Conservation (phyloP, 2,329 filamentous ascomycete species). For the Clonostachys chloroleuca region DNA sequence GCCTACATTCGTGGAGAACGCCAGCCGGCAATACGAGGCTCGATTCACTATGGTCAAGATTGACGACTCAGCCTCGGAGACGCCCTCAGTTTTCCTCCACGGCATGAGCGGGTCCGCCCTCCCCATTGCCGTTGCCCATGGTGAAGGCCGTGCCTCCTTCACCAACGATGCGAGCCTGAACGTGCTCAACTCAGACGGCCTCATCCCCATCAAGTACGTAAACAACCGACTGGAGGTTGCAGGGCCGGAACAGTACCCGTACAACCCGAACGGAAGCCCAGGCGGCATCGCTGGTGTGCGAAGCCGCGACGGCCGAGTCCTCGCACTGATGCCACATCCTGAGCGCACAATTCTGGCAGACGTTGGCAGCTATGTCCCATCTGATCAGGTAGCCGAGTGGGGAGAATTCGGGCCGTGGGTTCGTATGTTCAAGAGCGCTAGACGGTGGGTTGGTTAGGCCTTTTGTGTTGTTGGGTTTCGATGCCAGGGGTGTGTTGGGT, state of each 20-base stretch:
- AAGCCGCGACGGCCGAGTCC: conserved; percentile 71
- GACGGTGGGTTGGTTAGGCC: conserved; percentile 72
- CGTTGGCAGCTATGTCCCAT: conserved; percentile 70
- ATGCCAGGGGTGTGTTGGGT: no score
- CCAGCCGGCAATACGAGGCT: conserved; percentile 84
- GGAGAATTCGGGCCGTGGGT: conserved; percentile 83
- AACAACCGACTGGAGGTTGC: conserved; percentile 66
- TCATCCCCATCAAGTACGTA: conserved; percentile 77
- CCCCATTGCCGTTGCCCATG: conserved; percentile 85
- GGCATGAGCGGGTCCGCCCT: conserved; percentile 80
- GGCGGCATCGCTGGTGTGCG: conserved; percentile 76
- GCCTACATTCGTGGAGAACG: conserved; percentile 84
- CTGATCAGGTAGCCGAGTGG: conserved; percentile 56
- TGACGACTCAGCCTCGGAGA: conserved; percentile 45
- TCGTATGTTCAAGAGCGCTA: conserved; percentile 80
- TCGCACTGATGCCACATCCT: conserved; percentile 92
- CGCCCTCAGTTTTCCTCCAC: conserved; percentile 78
- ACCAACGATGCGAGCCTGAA: conserved; percentile 44
- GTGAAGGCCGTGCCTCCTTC: conserved; percentile 81
- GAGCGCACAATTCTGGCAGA: conserved; percentile 84
- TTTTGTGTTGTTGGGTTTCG: no score
- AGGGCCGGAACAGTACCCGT: conserved; percentile 79
- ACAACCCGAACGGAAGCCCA: conserved; percentile 82
- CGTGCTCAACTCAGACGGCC: conserved; percentile 57
- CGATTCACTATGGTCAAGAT: conserved; percentile 80